These are phyloP conservation scores for Fusarium mangiferae DNA, from an alignment of 2,329 filamentous ascomycete genomes.

Conservation along the genomic window DNA sequence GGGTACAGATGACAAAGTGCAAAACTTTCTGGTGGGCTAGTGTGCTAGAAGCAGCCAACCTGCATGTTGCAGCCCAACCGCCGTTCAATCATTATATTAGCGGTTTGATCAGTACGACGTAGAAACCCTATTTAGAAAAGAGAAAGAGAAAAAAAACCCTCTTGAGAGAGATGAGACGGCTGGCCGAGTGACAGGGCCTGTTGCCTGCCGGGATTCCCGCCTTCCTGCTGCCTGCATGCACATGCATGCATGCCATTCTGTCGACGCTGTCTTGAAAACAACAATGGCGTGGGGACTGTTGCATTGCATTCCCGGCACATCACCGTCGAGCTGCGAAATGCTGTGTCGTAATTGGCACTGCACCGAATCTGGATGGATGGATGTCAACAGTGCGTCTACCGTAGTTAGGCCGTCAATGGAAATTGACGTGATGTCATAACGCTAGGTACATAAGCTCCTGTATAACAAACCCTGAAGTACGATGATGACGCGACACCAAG, in stretches of 20 bases:
- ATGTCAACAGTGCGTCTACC: slow-evolving; percentile 3
- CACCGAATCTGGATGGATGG: slow-evolving; percentile 3
- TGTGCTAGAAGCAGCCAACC: not conserved
- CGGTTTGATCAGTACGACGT: not conserved
- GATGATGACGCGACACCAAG: not conserved
- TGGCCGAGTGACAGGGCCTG: not conserved
- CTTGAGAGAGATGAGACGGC: not conserved
- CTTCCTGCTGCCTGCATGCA: not conserved
- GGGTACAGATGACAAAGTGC: not conserved
- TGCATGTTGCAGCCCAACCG: slow-evolving; percentile 13
- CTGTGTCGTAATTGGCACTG: not conserved
- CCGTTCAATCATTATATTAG: not conserved
- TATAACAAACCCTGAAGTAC: slow-evolving; percentile 4
- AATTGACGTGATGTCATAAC: slow-evolving; percentile 18
- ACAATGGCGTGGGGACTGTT: slow-evolving; percentile 19
- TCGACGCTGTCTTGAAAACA: not conserved
- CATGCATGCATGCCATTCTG: not conserved
- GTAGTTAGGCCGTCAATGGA: not conserved
- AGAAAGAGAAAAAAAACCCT: not conserved
- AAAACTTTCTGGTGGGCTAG: slow-evolving; percentile 26
- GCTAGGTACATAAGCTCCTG: not conserved
- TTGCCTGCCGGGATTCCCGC: not conserved
- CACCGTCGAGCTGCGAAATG: slow-evolving; percentile 10
- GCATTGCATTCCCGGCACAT: slow-evolving; percentile 34
- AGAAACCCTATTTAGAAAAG: slow-evolving; percentile 19